Evolutionary conservation across 768 basidiomycete species (phyloP).

Genomic region (Boletus subparvulus): DNA sequence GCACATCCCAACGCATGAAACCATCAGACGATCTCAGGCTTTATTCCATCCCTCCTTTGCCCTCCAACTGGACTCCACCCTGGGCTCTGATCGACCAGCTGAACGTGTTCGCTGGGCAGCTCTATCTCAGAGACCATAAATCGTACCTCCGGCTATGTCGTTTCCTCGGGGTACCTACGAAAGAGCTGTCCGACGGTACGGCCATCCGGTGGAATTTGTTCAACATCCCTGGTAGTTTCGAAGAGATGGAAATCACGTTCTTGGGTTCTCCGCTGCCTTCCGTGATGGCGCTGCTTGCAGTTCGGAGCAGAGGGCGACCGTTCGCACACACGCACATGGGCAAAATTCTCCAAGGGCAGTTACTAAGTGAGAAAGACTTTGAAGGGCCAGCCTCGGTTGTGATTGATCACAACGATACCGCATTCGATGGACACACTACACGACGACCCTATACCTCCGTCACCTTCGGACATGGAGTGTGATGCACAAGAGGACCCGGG

Average conservation of each 20-base stretch:
- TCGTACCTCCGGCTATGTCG: constrained; percentile 22
- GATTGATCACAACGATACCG: no score
- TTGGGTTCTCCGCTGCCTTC: background rate
- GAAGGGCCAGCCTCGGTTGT: background rate
- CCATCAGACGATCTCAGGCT: constrained; percentile 34
- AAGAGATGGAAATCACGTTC: background rate
- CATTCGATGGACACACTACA: background rate
- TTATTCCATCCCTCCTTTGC: constrained; percentile 2
- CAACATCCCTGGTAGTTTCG: background rate
- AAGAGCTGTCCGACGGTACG: no score
- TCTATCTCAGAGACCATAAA: constrained; percentile 22
- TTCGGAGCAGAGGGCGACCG: background rate
- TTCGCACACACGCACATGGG: background rate
- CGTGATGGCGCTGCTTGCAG: background rate
- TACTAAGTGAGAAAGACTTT: background rate
- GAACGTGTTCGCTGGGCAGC: no score
- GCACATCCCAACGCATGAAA: constrained; percentile 34
- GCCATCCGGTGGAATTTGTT: background rate
- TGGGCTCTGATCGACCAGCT: constrained; percentile 7
- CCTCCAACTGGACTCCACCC: background rate
- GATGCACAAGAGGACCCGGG: background rate
- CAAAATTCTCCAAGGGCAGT: background rate
- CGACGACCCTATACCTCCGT: no score
- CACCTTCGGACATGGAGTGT: no score
- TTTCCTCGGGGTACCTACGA: constrained; percentile 24